Evolutionary conservation across 2,329 filamentous ascomycete species (phyloP), one percentile per base, ranked within the genome.

Genomic region (Pestalotiopsis sp.): DNA sequence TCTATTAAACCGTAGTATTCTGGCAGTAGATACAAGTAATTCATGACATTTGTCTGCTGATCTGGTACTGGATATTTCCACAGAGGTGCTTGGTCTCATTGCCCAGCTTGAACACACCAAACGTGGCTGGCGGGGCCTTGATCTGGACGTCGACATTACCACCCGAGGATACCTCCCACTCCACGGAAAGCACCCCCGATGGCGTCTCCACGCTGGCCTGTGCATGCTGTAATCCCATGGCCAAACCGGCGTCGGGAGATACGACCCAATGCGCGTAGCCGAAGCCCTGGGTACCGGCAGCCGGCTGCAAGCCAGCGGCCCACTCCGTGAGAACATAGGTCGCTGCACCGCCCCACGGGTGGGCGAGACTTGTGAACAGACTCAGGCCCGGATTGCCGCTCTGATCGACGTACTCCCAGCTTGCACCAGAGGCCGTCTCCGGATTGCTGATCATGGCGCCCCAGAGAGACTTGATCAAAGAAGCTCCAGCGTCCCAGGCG

Each of bases 281-380:
- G 13, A 75, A 74, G 14, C 55, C 72, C 39, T 3, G 67, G 20
- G 14, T 55, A 59, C 12, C 71, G 68, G 49, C 74, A 67, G 12
- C 70, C 17, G 64, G 57, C 59, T 64, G 67, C 2, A 80, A 63
- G 0, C 78, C 79, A 3, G 75, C 69, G 5, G 77, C 73, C 70
- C 76, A 80, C 49, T 81, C 77, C 2, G 76, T 83, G 14, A 85
- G 66, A 2, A 85, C 71, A 60, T 84, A 85, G 7, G 82, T 84
- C 2, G 82, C 79, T 5, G 81, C 82, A 0, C 78, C 81, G 39
- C 82, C 80, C 83, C 82, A 85, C 0, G 82, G 81, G 69, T 85
- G 83, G 1, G 76, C 74, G 1, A 83, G 72, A 57, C 79, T 81
- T 1, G 83, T 86, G 71, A 79, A 85, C 0, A 81, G 69, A 12